These are phyloP conservation scores for Verbascum thapsus DNA, from an alignment of 257 asterid genomes.

Conservation along the genomic window DNA sequence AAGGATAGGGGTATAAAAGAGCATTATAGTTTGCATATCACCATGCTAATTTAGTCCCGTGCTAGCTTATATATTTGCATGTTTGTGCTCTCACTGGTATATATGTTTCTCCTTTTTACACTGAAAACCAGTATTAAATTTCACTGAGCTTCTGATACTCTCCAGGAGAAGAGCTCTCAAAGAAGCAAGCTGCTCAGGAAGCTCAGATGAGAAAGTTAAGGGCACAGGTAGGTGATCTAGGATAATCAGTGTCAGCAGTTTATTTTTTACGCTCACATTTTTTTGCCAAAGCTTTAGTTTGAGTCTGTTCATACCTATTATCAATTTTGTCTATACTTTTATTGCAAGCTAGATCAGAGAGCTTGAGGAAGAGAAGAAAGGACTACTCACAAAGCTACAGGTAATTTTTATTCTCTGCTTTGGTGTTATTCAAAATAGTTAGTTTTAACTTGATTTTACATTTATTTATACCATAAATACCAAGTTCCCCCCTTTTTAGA, in stretches of 20 bases:
- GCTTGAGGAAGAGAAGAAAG: slow-evolving; percentile 99
- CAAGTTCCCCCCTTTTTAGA: too few species aligned
- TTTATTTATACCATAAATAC: too few species aligned
- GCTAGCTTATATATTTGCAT: slow-evolving; percentile 5
- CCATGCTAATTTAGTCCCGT: background rate
- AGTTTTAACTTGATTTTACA: too few species aligned
- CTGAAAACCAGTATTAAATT: slow-evolving; percentile 14
- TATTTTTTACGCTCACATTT: slow-evolving; percentile 11
- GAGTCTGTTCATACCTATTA: slow-evolving; percentile 11
- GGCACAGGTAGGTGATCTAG: slow-evolving; percentile 74
- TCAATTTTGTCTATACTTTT: slow-evolving; percentile 36
- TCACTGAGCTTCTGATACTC: slow-evolving; percentile 27
- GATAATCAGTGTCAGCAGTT: slow-evolving; percentile 23
- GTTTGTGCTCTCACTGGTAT: slow-evolving; percentile 6
- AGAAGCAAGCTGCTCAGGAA: slow-evolving; percentile 99
- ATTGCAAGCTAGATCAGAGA: slow-evolving; percentile 90
- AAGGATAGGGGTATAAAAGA: background rate
- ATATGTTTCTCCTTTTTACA: background rate
- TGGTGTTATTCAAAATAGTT: slow-evolving; percentile 1
- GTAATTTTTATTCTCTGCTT: slow-evolving; percentile 40
- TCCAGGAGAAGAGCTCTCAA: slow-evolving; percentile 96
- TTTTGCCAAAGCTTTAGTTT: slow-evolving; percentile 28
- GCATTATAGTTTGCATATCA: background rate
- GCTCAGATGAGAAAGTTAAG: slow-evolving; percentile 87
- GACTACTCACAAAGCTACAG: slow-evolving; percentile 79